phyloP scores from a whole-genome alignment of 2,329 filamentous ascomycete genomes.

The Apiospora sp. region DNA sequence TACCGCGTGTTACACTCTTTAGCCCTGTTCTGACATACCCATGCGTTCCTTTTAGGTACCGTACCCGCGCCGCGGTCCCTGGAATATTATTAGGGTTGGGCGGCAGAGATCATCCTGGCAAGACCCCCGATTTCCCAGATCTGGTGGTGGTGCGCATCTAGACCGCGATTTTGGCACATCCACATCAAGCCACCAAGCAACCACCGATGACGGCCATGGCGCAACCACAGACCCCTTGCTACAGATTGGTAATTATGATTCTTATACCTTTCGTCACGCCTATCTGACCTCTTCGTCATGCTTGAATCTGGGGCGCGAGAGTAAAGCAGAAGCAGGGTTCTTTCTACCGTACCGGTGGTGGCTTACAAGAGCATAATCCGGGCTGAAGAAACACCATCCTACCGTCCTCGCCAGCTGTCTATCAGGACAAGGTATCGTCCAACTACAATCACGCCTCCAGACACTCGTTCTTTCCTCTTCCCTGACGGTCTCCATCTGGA shows the following conservation, averaged over 20 bases:
- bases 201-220: background rate
- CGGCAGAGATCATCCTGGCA: background rate
- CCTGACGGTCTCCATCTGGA: background rate
- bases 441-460: background rate
- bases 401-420: background rate
- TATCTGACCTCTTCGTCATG: background rate
- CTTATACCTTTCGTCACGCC: background rate
- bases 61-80: background rate
- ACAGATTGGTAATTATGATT: background rate
- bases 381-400: background rate
- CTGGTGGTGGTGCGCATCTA: background rate
- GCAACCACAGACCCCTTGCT: background rate
- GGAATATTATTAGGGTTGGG: background rate
- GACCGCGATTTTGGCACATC: background rate
- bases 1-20: background rate
- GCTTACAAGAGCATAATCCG: background rate
- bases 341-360: background rate
- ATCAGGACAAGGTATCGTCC: background rate
- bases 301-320: background rate
- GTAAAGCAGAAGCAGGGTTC: background rate
- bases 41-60: background rate
- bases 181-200: background rate
- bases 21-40: slow-evolving; percentile 16
- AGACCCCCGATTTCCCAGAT: background rate
- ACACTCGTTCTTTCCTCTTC: no score